Conservation (phyloP, 345 rosid species). For the Brassica nigra region DNA sequence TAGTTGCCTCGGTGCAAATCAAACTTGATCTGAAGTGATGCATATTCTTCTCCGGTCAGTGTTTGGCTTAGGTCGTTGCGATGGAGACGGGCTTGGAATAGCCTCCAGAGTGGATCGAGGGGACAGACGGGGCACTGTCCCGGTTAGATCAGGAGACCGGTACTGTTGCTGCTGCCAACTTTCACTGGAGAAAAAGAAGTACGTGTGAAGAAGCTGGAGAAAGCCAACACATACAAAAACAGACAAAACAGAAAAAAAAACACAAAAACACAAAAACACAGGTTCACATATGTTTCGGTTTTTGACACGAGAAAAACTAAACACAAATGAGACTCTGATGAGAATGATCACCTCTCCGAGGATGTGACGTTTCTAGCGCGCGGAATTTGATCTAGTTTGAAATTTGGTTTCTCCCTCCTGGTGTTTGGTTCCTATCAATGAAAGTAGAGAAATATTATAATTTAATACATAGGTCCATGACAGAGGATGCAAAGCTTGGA, state of each 20-base stretch:
- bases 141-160: constrained; percentile 47
- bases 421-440: constrained; percentile 53
- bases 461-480: not conserved
- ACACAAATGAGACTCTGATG: not conserved
- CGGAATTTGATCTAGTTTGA: constrained; percentile 49
- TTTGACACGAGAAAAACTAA: not conserved
- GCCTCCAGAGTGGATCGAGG: constrained; percentile 60
- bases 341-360: constrained; percentile 50
- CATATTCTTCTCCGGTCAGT: constrained; percentile 27
- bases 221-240: constrained; percentile 28
- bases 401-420: constrained; percentile 45
- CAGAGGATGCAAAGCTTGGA: not conserved
- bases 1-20: constrained; percentile 18
- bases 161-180: constrained; percentile 39
- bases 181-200: constrained; percentile 65
- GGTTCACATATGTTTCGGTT: constrained; percentile 9
- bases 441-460: not conserved
- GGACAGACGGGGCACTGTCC: constrained; percentile 38
- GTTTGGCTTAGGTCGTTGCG: constrained; percentile 36
- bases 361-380: constrained; percentile 39
- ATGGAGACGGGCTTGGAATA: constrained; percentile 51
- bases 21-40: constrained; percentile 18
- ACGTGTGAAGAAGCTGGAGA: constrained; percentile 50
- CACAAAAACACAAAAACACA: constrained; percentile 10
- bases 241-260: constrained; percentile 10